These are phyloP conservation scores for Annulohypoxylon maeteangense DNA, from an alignment of 495 filamentous ascomycete genomes.

Conservation along the genomic window DNA sequence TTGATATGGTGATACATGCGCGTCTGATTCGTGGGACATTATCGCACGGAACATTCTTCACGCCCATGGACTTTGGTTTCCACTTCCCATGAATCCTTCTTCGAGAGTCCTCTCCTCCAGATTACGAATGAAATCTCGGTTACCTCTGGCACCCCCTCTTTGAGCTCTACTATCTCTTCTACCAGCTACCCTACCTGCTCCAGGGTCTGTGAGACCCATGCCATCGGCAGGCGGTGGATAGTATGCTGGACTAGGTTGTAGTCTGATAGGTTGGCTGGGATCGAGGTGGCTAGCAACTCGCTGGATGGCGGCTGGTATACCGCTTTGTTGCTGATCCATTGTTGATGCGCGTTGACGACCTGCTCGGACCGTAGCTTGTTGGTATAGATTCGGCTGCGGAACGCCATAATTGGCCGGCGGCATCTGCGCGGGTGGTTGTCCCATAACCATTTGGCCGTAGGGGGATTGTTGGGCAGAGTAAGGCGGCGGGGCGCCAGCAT, in stretches of 20 bases:
- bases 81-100: conserved; percentile 73
- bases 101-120: conserved; percentile 93
- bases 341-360: conserved; percentile 93
- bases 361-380: conserved; percentile 83
- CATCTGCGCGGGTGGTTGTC: conserved; percentile 71
- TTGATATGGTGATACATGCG: conserved; percentile 10
- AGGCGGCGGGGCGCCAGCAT: conserved; percentile 82
- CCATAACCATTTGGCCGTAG: conserved; percentile 81
- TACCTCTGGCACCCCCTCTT: conserved; percentile 67
- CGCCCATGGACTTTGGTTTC: conserved; percentile 61
- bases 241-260: conserved; percentile 97
- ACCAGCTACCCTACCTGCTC: conserved; percentile 71
- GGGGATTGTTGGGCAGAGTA: conserved; percentile 79
- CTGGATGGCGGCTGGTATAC: conserved; percentile 92
- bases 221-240: conserved; percentile 96
- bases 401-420: conserved; percentile 72
- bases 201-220: conserved; percentile 61
- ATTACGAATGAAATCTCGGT: conserved; percentile 91
- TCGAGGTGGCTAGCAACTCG: conserved; percentile 97
- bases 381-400: conserved; percentile 76
- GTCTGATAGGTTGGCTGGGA: conserved; percentile 89
- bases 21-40: conserved; percentile 1
- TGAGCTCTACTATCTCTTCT: conserved; percentile 81
- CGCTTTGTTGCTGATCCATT: conserved; percentile 90
- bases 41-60: conserved; percentile 48